A percentile compares a stretch with the other conserved stretches of the same genome.
phyloP scores from a whole-genome alignment of 2,329 filamentous ascomycete genomes.

The Trichophyton equinum region DNA sequence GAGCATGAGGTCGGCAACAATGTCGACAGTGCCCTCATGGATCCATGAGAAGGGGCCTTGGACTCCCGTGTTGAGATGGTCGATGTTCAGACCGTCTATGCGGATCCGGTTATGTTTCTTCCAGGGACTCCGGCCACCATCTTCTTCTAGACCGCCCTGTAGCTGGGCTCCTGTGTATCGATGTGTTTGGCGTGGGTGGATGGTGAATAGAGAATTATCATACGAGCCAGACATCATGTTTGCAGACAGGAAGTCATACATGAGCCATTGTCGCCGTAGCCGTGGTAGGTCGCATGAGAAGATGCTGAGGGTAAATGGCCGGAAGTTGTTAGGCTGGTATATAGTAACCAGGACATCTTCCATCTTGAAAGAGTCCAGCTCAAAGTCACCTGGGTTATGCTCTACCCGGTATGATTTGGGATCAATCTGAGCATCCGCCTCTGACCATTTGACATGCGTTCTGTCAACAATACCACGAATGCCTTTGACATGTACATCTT shows the following conservation, averaged over 20 bases:
- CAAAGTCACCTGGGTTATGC: constrained; percentile 85
- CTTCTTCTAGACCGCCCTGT: constrained; percentile 43
- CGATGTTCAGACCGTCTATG: constrained; percentile 87
- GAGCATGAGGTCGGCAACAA: constrained; percentile 90
- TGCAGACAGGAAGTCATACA: constrained; percentile 92
- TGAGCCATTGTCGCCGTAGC: constrained; percentile 88
- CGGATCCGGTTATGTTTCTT: constrained; percentile 90
- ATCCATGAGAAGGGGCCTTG: constrained; percentile 97
- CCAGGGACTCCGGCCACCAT: constrained; percentile 62
- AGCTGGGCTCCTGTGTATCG: constrained; percentile 56
- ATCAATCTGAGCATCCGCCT: constrained; percentile 54
- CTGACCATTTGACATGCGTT: constrained; percentile 63
- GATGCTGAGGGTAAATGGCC: constrained; percentile 91
- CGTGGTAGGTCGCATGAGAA: constrained; percentile 91
- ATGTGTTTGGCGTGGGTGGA: constrained; percentile 85
- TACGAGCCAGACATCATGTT: constrained; percentile 94
- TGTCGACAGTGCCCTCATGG: constrained; percentile 90
- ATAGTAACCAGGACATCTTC: constrained; percentile 85
- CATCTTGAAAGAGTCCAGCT: constrained; percentile 93
- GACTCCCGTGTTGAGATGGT: constrained; percentile 87
- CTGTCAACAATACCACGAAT: constrained; percentile 86
- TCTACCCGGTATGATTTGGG: constrained; percentile 78
- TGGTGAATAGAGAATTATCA: constrained; percentile 91
- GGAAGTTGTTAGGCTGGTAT: constrained; percentile 78
- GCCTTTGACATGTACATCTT: constrained; percentile 87